phyloP scores from a whole-genome alignment of 805 yeast species.

The Lachancea cidri region DNA sequence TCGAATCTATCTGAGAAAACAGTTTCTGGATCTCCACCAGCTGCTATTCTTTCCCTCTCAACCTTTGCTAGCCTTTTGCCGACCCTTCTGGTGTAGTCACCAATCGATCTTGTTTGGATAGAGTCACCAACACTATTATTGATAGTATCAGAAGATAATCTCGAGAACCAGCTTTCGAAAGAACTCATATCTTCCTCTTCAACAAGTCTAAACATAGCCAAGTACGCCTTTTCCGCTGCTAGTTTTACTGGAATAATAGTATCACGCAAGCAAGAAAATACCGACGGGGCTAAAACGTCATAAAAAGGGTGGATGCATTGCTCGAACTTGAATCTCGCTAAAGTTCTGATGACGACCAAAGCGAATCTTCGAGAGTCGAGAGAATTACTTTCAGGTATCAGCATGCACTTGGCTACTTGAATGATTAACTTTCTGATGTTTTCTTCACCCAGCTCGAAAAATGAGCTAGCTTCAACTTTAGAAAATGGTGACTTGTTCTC shows the following conservation, averaged over 20 bases:
- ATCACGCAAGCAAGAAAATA: conserved; percentile 81
- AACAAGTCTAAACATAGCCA: conserved; percentile 66
- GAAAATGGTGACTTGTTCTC: conserved; percentile 36
- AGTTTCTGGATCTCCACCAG: conserved; percentile 86
- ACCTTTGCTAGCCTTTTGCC: conserved; percentile 80
- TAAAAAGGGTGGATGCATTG: conserved; percentile 47
- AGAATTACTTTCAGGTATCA: conserved; percentile 56
- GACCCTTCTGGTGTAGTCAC: conserved; percentile 87
- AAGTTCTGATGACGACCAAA: conserved; percentile 68
- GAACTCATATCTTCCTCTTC: conserved; percentile 51
- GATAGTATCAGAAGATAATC: conserved; percentile 34
- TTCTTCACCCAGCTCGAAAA: conserved; percentile 41
- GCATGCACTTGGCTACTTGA: conserved; percentile 45
- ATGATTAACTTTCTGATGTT: conserved; percentile 39
- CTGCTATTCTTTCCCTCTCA: conserved; percentile 81
- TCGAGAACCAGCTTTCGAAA: conserved; percentile 63
- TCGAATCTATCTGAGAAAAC: conserved; percentile 80
- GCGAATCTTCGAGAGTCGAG: conserved; percentile 76
- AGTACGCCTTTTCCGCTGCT: conserved; percentile 88
- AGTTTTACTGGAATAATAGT: conserved; percentile 85
- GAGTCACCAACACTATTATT: conserved; percentile 43
- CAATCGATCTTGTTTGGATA: conserved; percentile 65
- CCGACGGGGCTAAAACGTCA: conserved; percentile 59
- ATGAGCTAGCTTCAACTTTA: conserved; percentile 22
- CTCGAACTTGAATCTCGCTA: conserved; percentile 56